Base-by-base conservation (phyloP, 768 basidiomycete species). In the Clathrus columnatus region DNA sequence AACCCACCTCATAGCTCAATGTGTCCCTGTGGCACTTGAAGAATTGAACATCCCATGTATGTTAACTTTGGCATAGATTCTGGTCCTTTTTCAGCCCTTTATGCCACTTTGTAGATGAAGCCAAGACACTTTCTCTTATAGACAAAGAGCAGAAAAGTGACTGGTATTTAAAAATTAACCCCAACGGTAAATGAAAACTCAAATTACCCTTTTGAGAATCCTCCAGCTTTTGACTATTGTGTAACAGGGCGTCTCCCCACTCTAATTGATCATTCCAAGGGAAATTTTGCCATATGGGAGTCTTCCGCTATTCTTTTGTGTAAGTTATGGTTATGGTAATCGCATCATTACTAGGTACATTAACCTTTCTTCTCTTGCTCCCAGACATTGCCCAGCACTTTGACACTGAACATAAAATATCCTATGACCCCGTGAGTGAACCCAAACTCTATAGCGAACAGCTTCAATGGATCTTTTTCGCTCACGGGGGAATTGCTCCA, bases 401-500 rank as follows among this genome's bases (percentile, higher is more conserved):
- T 63, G 92, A 95, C 68, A 82, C 74, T 61, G 79, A 87, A 16
- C 68, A 76, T 65, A 75, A 79, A 61, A 85, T 92, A 62, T 77
- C 70, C 62, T 90, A 85, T 68, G 75, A 84, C 60, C 68, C 73
- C 4, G 68, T 60, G 20, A 72, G 63, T 14, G 69, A 79, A 2
- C 75, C 81, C 4, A 73, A 86, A 44, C 73, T 82, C 30, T 82
- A 84, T 62, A 84, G 81, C 63, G 82, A 85, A 68, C 75, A 80
- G 71, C 64, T 89, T 21, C 88, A 89, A 64, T 94, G 90, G 92
- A 82, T 91, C 48, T 90, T 91, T 73, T 93, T 91, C 61, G 77
- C 82, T 36, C 36, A 36, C n/a, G 36, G 36, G 4, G 36, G 36
- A 8, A 11, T 36, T 47, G 48, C 43, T 53, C 41, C 28, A n/a